Evolutionary conservation across 2,329 filamentous ascomycete species (phyloP).

Genomic region (Neofusicoccum umdonicola): DNA sequence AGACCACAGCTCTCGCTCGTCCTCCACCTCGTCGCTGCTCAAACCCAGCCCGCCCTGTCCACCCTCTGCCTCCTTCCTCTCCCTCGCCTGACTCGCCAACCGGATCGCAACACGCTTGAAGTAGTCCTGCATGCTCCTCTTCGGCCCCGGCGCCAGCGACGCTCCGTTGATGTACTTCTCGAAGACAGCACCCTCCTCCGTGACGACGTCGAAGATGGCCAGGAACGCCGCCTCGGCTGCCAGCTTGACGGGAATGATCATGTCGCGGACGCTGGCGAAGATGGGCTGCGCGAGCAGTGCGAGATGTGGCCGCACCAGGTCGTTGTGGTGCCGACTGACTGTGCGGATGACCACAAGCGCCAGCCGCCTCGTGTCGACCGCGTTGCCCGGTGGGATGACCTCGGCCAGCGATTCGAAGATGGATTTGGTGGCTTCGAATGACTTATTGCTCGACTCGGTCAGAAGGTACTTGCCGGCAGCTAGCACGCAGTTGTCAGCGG

Average conservation of each 20-base stretch:
- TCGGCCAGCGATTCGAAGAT: constrained; percentile 76
- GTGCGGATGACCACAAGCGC: constrained; percentile 86
- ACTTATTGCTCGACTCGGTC: constrained; percentile 60
- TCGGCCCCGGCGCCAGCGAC: constrained; percentile 67
- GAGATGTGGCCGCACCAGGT: constrained; percentile 79
- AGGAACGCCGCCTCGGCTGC: constrained; percentile 94
- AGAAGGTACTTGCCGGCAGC: constrained; percentile 90
- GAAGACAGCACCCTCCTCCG: constrained; percentile 81
- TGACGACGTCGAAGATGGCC: constrained; percentile 83
- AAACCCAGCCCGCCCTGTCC: constrained; percentile 82
- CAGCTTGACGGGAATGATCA: constrained; percentile 91
- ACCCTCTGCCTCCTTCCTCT: constrained; percentile 87
- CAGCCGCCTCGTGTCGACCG: constrained; percentile 80
- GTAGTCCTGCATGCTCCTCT: constrained; percentile 93
- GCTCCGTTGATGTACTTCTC: constrained; percentile 78
- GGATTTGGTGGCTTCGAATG: constrained; percentile 73
- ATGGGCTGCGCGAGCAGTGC: constrained; percentile 75
- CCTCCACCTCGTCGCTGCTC: constrained; percentile 86
- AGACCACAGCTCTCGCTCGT: constrained; percentile 94
- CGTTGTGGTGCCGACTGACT: constrained; percentile 72
- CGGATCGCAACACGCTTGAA: constrained; percentile 89
- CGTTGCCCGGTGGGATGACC: constrained; percentile 72
- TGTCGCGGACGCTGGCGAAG: constrained; percentile 86
- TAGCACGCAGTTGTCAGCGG: constrained; percentile 83
- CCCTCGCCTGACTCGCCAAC: constrained; percentile 80